Base-by-base conservation (phyloP, 441 rosid genomes). In the Brassica hybrid region DNA sequence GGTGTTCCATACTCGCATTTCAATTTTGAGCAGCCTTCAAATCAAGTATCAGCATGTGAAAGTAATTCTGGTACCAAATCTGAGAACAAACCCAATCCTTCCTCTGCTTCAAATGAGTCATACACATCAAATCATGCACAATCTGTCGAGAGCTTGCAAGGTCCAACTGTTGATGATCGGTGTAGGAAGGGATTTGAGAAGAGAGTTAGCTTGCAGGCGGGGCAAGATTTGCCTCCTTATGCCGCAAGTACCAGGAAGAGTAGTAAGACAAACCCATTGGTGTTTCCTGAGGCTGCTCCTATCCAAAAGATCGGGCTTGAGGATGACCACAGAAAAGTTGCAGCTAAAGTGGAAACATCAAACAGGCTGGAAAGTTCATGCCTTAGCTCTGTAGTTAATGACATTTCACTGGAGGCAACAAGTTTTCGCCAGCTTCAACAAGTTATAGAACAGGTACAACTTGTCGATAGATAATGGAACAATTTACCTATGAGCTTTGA, bases 371-470 rank as follows among this genome's bases (percentile, higher is more conserved):
- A 85, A 69, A 86, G 85, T 84, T 89, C 93, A 72, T 83, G 84
- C 76, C 70, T 79, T 84, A 88, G 92, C 79, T 86, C 92, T 77
- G 79, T 82, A 50, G 79, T 83, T 78, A 86, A 88, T 84, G 97
- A 85, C 81, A 81, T 86, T 84, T 92, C 98, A 30, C 77, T 87
- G 43, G 92, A 94, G 73, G 92, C 91, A 72, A 87, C 88, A 65
- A 92, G 98, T 85, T 92, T 90, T 82, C 82, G 84, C 60, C 98
- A 94, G 79, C 97, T 94, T 76, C 98, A 89, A 75, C 92, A 84
- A 76, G 94, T 90, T 72, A 87, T 83, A 82, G 94, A 89, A 81
- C 89, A 87, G 97, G 97, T 94, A 82, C 67, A 41, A 73, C 21
- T 61, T 61, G 13, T 77, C 56, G 11, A 45, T 77, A 45, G 6